Percentiles rank a stretch among this genome's conserved stretches.
Conservation (phyloP, 768 basidiomycete genomes). For the Scleroderma citrinum region DNA sequence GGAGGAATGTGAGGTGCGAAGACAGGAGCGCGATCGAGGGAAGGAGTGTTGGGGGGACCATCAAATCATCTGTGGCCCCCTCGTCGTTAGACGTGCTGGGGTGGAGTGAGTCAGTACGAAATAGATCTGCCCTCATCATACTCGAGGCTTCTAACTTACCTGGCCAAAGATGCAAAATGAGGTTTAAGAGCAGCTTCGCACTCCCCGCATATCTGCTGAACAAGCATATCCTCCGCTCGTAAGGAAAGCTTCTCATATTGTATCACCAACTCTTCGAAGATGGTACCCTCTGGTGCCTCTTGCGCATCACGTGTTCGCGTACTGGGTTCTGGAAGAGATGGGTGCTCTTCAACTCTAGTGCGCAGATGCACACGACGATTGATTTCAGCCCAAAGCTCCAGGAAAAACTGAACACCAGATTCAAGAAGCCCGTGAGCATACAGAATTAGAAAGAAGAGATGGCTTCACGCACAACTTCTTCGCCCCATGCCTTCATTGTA, state of each 20-base stretch:
- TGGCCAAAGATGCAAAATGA: conserved; percentile 55
- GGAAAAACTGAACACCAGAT: conserved; percentile 62
- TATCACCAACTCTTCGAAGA: conserved; percentile 73
- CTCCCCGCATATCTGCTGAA: conserved; percentile 77
- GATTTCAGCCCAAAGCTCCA: conserved; percentile 85
- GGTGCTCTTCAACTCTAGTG: conserved; percentile 41
- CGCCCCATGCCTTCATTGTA: conserved; percentile 78
- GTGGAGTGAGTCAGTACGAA: neutral
- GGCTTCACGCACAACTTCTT: conserved; percentile 70
- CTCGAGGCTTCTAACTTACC: conserved; percentile 33
- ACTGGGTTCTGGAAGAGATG: conserved; percentile 45
- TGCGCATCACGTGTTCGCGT: conserved; percentile 9
- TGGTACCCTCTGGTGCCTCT: conserved; percentile 49
- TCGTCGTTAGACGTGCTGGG: neutral
- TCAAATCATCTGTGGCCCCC: conserved; percentile 26
- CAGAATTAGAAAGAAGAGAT: neutral
- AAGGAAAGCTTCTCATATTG: conserved; percentile 54
- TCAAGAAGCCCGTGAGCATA: conserved; percentile 1
- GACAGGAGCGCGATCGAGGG: conserved; percentile 75
- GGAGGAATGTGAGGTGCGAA: conserved; percentile 67
- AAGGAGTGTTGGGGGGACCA: conserved; percentile 66
- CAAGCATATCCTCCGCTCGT: conserved; percentile 85
- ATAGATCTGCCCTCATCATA: neutral
- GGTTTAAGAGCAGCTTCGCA: conserved; percentile 68
- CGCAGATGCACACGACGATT: conserved; percentile 54